phyloP scores from a whole-genome alignment of 495 filamentous ascomycete species.

The Oleoguttula mirabilis region DNA sequence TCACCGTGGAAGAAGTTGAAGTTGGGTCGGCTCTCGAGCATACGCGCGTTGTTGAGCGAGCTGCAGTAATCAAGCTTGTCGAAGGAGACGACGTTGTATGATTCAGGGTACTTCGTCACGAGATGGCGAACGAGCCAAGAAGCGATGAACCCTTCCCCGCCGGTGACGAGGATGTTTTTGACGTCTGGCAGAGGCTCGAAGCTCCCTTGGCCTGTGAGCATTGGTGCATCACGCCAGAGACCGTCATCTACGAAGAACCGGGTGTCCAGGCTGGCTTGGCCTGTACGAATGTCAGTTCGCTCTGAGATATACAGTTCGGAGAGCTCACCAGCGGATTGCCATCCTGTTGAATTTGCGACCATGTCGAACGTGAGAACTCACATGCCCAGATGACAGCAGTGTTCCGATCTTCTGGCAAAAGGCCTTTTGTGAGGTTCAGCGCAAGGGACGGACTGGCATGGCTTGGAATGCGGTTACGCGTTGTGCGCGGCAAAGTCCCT shows the following conservation, averaged over 20 bases:
- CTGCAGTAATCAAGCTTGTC: slow-evolving; percentile 68
- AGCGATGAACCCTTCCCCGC: slow-evolving; percentile 65
- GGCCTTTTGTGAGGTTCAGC: too few species aligned
- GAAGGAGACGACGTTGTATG: slow-evolving; percentile 63
- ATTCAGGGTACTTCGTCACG: slow-evolving; percentile 49
- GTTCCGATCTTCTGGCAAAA: too few species aligned
- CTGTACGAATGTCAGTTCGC: too few species aligned
- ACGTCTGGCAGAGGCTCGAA: slow-evolving; percentile 50
- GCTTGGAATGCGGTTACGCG: too few species aligned
- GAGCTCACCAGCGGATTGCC: too few species aligned
- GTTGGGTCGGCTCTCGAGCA: slow-evolving; percentile 47
- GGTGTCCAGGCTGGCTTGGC: not conserved
- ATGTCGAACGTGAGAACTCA: too few species aligned
- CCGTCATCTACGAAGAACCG: slow-evolving; percentile 16
- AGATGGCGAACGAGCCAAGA: slow-evolving; percentile 65
- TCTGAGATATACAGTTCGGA: too few species aligned
- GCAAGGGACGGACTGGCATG: too few species aligned
- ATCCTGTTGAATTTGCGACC: too few species aligned
- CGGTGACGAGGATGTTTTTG: slow-evolving; percentile 62
- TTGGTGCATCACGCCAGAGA: slow-evolving; percentile 53
- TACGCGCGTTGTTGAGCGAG: slow-evolving; percentile 56
- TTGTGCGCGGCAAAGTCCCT: too few species aligned
- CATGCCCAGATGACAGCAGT: too few species aligned
- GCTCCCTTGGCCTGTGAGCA: slow-evolving; percentile 50
- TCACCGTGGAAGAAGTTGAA: slow-evolving; percentile 67